Conservation (phyloP, 225 moss, liverwort and hornwort species). For the Physcomitrium patens region DNA sequence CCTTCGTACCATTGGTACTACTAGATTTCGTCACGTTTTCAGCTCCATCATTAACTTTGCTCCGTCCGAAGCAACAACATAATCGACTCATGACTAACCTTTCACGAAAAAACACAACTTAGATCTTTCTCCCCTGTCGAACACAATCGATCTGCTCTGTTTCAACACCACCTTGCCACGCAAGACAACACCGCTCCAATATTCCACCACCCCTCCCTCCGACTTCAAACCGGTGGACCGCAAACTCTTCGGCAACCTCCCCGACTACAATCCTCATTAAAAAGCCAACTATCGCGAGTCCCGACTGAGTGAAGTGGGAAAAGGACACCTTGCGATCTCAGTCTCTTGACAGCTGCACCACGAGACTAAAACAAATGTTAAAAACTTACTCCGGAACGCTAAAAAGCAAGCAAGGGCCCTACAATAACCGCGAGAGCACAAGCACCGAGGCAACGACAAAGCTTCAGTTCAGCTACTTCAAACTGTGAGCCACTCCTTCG, state of each 20-base stretch:
- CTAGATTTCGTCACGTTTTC: constrained; percentile 45
- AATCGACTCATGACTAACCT: constrained; percentile 51
- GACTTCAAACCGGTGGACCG: constrained; percentile 11
- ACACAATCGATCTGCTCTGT: not conserved
- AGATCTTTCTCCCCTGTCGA: not conserved
- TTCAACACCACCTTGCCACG: constrained; percentile 10
- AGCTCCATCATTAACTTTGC: constrained; percentile 64
- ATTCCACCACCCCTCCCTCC: not conserved
- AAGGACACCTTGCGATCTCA: constrained; percentile 3
- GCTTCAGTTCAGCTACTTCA: not conserved
- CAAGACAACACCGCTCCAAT: constrained; percentile 7
- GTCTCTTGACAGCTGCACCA: constrained; percentile 4
- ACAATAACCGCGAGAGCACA: not conserved
- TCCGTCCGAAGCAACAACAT: constrained; percentile 61
- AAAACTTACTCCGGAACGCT: constrained; percentile 3
- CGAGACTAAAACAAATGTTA: not conserved
- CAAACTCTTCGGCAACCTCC: constrained; percentile 18
- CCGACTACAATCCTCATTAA: constrained; percentile 1
- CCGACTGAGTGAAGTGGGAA: not conserved
- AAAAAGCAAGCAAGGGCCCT: not conserved
- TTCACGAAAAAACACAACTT: constrained; percentile 19
- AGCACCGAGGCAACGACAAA: not conserved
- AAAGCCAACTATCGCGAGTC: not conserved
- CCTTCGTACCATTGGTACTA: constrained; percentile 16
- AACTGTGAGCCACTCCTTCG: too few relatives aligned